phyloP scores from a whole-genome alignment of 1,139 yeast genomes.

The Zygoascus hellenicus region DNA sequence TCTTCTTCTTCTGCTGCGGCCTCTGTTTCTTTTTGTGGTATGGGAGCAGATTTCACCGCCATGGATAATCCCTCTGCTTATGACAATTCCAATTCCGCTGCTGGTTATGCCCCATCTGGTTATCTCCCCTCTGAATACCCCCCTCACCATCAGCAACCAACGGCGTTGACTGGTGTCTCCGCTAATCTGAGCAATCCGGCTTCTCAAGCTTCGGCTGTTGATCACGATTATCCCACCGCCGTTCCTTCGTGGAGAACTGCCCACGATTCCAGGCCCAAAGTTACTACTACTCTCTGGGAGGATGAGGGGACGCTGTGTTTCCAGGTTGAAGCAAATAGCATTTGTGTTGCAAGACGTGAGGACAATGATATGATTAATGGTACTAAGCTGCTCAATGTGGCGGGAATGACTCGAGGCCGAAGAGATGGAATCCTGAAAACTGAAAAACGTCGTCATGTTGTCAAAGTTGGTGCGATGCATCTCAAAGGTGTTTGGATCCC shows the following conservation, averaged over 20 bases:
- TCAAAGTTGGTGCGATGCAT: constrained; percentile 92
- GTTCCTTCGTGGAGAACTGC: constrained; percentile 8
- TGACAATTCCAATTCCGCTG: not conserved
- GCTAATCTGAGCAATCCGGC: no score
- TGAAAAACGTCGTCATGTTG: constrained; percentile 81
- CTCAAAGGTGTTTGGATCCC: constrained; percentile 97
- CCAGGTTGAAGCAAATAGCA: constrained; percentile 87
- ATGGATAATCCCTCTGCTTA: not conserved
- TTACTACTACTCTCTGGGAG: constrained; percentile 94
- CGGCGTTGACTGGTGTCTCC: no score
- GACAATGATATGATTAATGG: constrained; percentile 91
- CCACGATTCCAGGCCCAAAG: constrained; percentile 47
- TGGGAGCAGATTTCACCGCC: not conserved
- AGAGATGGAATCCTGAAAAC: constrained; percentile 87
- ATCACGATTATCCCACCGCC: not conserved
- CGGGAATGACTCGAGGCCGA: constrained; percentile 92
- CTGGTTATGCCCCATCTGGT: not conserved
- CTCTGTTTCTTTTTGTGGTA: not conserved
- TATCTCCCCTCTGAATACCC: no score
- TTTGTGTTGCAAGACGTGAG: constrained; percentile 83
- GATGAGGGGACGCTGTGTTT: constrained; percentile 90
- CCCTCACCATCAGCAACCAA: no score
- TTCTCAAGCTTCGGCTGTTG: no score
- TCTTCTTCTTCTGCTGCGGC: constrained; percentile 7
- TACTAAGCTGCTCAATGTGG: constrained; percentile 80